These are phyloP conservation scores for Saxophila tyrrhenica DNA, from an alignment of 495 filamentous ascomycete genomes.

Conservation along the genomic window DNA sequence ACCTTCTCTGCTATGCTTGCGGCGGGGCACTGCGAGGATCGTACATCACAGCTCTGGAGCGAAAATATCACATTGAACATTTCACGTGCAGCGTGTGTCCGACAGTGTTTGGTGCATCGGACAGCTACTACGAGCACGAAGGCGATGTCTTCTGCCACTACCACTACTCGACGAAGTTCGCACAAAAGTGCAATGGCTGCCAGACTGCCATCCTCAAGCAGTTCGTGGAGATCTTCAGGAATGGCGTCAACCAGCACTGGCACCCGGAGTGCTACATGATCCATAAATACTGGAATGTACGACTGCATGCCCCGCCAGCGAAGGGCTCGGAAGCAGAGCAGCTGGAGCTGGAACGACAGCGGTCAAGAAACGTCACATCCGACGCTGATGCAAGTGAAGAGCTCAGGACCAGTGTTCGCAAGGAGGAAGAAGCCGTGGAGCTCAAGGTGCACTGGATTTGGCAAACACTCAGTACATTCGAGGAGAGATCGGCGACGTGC, in stretches of 20 bases:
- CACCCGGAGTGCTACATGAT: slow-evolving; percentile 99
- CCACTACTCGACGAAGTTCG: slow-evolving; percentile 96
- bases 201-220: slow-evolving; percentile 98
- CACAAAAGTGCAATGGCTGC: slow-evolving; percentile 90
- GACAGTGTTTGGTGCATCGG: slow-evolving; percentile 92
- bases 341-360: slow-evolving; percentile 57
- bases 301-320: slow-evolving; percentile 51
- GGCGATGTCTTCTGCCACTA: slow-evolving; percentile 96
- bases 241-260: slow-evolving; percentile 98
- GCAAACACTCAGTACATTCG: slow-evolving; percentile 93
- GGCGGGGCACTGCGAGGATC: slow-evolving; percentile 89
- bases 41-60: slow-evolving; percentile 94
- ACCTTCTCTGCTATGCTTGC: slow-evolving; percentile 83
- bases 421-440: slow-evolving; percentile 89
- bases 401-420: slow-evolving; percentile 61
- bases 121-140: slow-evolving; percentile 98
- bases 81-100: slow-evolving; percentile 98
- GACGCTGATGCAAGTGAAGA: slow-evolving; percentile 58
- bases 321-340: slow-evolving; percentile 38
- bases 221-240: slow-evolving; percentile 97
- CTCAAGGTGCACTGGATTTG: slow-evolving; percentile 97
- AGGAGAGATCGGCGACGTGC: slow-evolving; percentile 93
- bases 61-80: slow-evolving; percentile 98
- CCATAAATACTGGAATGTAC: slow-evolving; percentile 99
- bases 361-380: slow-evolving; percentile 33